Evolutionary conservation across 805 yeast genomes (phyloP).

Genomic region (Torulaspora quercuum): DNA sequence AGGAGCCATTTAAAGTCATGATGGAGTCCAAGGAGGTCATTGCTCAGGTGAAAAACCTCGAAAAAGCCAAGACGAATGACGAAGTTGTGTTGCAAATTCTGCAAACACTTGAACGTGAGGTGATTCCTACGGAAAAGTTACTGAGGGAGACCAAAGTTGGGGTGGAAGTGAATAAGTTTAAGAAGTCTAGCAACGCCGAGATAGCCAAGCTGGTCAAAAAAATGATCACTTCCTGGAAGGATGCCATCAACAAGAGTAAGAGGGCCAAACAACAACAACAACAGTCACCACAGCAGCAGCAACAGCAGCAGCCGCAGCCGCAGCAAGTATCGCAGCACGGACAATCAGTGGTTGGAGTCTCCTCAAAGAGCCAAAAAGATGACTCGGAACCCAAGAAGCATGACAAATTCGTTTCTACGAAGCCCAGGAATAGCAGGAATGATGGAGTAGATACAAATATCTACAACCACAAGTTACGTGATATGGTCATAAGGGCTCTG

Average conservation of each 20-base stretch:
- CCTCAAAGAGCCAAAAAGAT: too few relatives aligned
- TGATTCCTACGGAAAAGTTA: conserved; percentile 80
- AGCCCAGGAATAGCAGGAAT: conserved; percentile 71
- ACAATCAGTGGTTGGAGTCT: too few relatives aligned
- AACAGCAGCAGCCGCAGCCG: conserved; percentile 3
- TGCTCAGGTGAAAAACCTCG: conserved; percentile 65
- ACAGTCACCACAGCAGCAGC: conserved; percentile 11
- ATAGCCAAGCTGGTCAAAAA: conserved; percentile 68
- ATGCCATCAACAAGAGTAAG: conserved; percentile 70
- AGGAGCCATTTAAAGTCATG: conserved; percentile 4
- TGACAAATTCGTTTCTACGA: conserved; percentile 44
- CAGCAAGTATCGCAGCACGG: too few relatives aligned
- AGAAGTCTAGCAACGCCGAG: conserved; percentile 64
- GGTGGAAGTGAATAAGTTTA: conserved; percentile 86
- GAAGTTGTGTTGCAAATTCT: conserved; percentile 65
- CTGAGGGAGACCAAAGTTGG: conserved; percentile 94
- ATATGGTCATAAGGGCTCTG: conserved; percentile 75
- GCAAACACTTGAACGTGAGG: conserved; percentile 57
- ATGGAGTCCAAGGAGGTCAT: conserved; percentile 76
- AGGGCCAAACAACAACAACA: conserved; percentile 26
- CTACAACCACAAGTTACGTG: conserved; percentile 76
- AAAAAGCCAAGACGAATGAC: conserved; percentile 59
- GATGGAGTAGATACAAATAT: conserved; percentile 74
- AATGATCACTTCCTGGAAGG: conserved; percentile 87
- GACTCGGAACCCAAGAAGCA: conserved; percentile 26